A percentile compares a stretch with the other conserved stretches of the same genome.
Conservation (phyloP, 2,329 filamentous ascomycete genomes). For the Diaporthe vaccinii region DNA sequence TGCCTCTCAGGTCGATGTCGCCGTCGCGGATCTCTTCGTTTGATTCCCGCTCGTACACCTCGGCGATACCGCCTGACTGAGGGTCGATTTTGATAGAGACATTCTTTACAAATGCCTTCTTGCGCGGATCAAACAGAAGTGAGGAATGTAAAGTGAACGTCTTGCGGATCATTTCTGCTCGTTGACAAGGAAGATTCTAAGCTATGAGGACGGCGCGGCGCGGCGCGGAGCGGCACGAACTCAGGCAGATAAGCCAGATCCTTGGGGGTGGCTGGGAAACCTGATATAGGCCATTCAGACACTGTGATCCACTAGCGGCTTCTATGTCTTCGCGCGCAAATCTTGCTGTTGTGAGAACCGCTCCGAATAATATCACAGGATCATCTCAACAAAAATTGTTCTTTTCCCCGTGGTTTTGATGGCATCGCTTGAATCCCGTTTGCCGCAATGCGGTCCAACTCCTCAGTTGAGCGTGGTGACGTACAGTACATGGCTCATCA, state of each 20-base stretch:
- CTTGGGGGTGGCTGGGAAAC: background rate
- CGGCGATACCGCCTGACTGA: conserved; percentile 55
- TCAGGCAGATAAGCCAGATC: background rate
- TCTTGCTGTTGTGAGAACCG: background rate
- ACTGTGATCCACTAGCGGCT: background rate
- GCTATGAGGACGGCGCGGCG: background rate
- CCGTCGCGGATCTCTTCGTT: conserved; percentile 46
- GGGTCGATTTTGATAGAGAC: conserved; percentile 58
- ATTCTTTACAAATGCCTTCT: conserved; percentile 56
- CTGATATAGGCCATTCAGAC: background rate
- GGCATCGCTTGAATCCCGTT: background rate
- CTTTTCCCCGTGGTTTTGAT: too few species aligned
- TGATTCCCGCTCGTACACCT: conserved; percentile 49
- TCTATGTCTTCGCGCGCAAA: background rate
- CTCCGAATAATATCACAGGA: too few species aligned
- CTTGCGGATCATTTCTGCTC: conserved; percentile 40
- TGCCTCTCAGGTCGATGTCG: conserved; percentile 68
- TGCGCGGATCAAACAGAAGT: conserved; percentile 60
- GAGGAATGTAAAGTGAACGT: conserved; percentile 58
- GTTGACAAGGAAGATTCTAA: background rate
- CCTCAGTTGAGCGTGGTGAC: background rate
- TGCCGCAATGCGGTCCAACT: too few species aligned
- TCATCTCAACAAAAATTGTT: too few species aligned
- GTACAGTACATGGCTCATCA: too few species aligned
- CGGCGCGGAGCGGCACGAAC: background rate